Base-by-base conservation (phyloP, 352 stramenopile species). In the Elongisporangium senticosum region DNA sequence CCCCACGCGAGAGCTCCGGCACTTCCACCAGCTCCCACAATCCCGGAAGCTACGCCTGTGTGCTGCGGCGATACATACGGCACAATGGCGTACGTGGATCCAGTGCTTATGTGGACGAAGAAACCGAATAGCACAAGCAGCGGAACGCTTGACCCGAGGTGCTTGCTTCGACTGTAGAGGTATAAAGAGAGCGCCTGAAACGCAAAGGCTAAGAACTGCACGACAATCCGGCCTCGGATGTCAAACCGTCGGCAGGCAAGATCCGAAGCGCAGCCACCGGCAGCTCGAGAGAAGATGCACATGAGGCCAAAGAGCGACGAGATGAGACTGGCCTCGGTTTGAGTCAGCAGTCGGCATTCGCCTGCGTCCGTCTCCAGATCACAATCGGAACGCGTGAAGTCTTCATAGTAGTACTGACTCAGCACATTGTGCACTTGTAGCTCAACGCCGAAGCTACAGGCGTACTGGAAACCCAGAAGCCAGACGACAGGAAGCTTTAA, bases 401-500 rank as follows among this genome's bases (percentile, higher is more conserved):
- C 79, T 52, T 93, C 73, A 51, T 89, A 87, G 70, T 96, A 97
- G 70, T 96, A 97, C 17, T 83, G 55, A 39, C 87, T 89, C 49
- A 93, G 80, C 39, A 90, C 87, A 66, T 98, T 98, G 78, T 98
- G 95, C 57, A 98, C 88, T 65, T 95, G 95, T 6, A 98, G 70
- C 67, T 98, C 93, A 51, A 97, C 83, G 49, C 93, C 93, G 58
- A 98, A 97, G 75, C 84, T 97, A 58, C 79, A 89, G 2, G 85
- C 93, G 55, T 98, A 98, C 62, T 97, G 87, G 59, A 96, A 69
- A 47, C 89, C 89, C 26, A 98, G 72, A 52, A 98, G 66, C 90
- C 90, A 97, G 17, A 83, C 88, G 57, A 93, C 93, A 0, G 74
- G 68, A 1, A 62, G 60, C 19, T 62, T 59, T 5, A 57, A 49